A percentile compares a stretch with the other conserved stretches of the same genome.
Conservation (phyloP, 257 asterid species). For the Penstemon davidsonii region DNA sequence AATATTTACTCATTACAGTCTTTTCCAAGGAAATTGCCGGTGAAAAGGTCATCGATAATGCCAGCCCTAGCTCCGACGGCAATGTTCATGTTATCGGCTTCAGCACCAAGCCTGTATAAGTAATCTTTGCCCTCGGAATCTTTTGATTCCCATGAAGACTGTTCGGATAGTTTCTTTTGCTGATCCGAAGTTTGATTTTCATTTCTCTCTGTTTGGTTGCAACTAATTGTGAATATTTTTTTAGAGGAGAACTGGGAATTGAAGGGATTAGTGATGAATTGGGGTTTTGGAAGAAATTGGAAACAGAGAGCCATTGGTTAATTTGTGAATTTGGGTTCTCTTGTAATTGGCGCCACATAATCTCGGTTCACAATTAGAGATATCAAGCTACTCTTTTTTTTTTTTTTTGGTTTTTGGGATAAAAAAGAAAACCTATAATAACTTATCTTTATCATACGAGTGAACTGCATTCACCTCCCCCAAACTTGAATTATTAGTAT, state of each 20-base stretch:
- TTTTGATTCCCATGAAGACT: conserved; percentile 90
- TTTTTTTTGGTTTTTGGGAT: too few relatives aligned
- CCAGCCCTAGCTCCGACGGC: conserved; percentile 97
- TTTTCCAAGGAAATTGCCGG: conserved; percentile 95
- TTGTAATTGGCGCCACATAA: not conserved
- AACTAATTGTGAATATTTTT: conserved; percentile 33
- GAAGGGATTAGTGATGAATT: conserved; percentile 26
- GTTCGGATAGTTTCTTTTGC: conserved; percentile 59
- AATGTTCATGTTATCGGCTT: conserved; percentile 93
- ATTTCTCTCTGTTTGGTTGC: conserved; percentile 36
- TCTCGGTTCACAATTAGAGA: too few relatives aligned
- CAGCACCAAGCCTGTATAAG: conserved; percentile 80
- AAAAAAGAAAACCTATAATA: too few relatives aligned
- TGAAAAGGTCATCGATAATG: conserved; percentile 78
- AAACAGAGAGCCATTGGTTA: conserved; percentile 42
- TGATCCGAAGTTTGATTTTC: conserved; percentile 32
- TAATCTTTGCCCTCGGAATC: conserved; percentile 90
- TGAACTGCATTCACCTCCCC: too few relatives aligned
- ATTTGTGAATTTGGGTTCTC: conserved; percentile 20
- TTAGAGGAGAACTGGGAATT: conserved; percentile 28
- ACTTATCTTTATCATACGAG: too few relatives aligned
- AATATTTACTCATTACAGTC: conserved; percentile 51
- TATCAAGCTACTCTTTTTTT: too few relatives aligned
- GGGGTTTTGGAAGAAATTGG: conserved; percentile 38
- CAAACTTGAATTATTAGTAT: too few relatives aligned